Percentiles rank a stretch among this genome's conserved stretches.
Conservation (phyloP, 768 basidiomycete genomes). For the Podaxis sp. region DNA sequence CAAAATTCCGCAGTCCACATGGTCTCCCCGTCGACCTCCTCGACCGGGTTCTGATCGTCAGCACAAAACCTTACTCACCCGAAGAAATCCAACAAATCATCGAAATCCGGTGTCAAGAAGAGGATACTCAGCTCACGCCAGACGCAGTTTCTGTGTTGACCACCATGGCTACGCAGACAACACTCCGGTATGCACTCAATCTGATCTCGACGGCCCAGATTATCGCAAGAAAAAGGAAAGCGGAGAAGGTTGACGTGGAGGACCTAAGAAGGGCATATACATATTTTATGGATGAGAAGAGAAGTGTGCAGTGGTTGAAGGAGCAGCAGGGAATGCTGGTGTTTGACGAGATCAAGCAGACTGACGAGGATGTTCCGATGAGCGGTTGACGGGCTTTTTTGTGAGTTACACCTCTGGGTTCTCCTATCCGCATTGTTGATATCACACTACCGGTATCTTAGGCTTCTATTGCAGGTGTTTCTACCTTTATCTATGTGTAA, state of each 20-base stretch:
- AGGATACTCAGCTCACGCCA: constrained; percentile 79
- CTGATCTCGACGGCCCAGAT: constrained; percentile 91
- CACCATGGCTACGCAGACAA: constrained; percentile 85
- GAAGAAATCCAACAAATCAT: constrained; percentile 91
- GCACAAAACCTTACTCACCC: constrained; percentile 78
- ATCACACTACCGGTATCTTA: neutral
- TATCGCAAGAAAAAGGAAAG: constrained; percentile 78
- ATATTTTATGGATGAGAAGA: constrained; percentile 91
- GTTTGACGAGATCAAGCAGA: constrained; percentile 61
- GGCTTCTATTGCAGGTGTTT: neutral
- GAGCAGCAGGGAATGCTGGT: constrained; percentile 74
- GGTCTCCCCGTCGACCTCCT: constrained; percentile 93
- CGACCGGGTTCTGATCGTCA: constrained; percentile 94
- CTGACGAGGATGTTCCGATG: constrained; percentile 24
- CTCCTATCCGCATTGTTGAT: neutral
- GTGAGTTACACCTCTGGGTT: neutral
- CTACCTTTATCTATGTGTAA: neutral
- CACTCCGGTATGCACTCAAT: constrained; percentile 91
- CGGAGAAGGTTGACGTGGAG: constrained; percentile 75
- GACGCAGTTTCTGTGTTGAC: constrained; percentile 80
- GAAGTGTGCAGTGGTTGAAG: constrained; percentile 88
- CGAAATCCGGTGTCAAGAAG: constrained; percentile 91
- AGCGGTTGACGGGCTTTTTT: neutral
- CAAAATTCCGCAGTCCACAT: constrained; percentile 91
- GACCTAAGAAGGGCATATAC: constrained; percentile 82